A percentile compares a stretch with the other conserved stretches of the same genome.
Evolutionary conservation across 805 yeast genomes (phyloP).

Genomic region (Candida coleopterorum): DNA sequence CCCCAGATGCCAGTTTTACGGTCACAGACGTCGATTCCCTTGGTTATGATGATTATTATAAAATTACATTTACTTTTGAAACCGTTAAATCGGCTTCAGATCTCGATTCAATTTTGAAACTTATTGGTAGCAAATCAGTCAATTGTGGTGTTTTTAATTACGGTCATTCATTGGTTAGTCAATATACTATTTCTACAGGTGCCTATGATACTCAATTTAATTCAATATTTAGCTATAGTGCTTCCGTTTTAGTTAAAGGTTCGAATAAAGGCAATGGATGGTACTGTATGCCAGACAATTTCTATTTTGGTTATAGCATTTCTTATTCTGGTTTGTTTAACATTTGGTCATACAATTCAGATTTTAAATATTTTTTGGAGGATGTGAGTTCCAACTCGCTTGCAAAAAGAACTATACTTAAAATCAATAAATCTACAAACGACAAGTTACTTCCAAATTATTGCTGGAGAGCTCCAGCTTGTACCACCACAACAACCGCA

Average conservation of each 20-base stretch:
- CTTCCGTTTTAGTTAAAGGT: constrained; percentile 14
- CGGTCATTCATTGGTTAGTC: neutral
- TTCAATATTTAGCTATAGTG: neutral
- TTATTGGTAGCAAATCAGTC: neutral
- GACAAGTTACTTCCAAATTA: neutral
- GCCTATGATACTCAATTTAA: neutral
- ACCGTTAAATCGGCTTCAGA: constrained; percentile 11
- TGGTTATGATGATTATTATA: constrained; percentile 14
- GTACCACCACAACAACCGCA: neutral
- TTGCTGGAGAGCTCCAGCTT: neutral
- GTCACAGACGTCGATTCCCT: constrained; percentile 3
- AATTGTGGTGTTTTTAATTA: neutral
- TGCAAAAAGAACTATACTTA: neutral
- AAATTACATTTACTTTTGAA: constrained; percentile 16
- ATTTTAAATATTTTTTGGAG: neutral
- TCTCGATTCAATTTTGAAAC: constrained; percentile 1
- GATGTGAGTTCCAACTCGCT: neutral
- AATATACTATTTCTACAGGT: neutral
- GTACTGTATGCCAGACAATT: constrained; percentile 15
- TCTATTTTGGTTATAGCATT: constrained; percentile 4
- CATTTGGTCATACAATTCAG: neutral
- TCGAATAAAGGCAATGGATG: constrained; percentile 8
- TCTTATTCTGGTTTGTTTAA: neutral
- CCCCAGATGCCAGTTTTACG: neutral
- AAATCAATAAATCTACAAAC: neutral